Conservation (phyloP, 768 basidiomycete species). For the Mrakia hoshinonis region DNA sequence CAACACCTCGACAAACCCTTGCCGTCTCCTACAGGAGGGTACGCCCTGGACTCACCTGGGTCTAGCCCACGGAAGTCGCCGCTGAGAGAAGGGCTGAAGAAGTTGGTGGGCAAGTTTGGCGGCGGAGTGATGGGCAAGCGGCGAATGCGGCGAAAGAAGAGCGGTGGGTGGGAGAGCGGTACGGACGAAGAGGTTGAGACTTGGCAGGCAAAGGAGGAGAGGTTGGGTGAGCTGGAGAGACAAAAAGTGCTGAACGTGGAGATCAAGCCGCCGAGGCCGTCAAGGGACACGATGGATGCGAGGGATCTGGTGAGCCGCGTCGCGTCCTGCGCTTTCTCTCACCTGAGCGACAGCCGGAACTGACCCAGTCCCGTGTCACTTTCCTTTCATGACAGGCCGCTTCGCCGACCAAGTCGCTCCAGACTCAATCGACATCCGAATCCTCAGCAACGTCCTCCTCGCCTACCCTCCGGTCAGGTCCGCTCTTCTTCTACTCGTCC, state of each 20-base stretch:
- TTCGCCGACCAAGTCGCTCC: too few relatives aligned
- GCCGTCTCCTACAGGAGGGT: conserved; percentile 1
- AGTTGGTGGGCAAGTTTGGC: conserved; percentile 11
- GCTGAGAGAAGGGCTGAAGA: conserved; percentile 11
- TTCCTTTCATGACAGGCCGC: too few relatives aligned
- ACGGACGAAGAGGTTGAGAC: background rate
- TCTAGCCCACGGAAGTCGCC: background rate
- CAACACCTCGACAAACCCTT: conserved; percentile 25
- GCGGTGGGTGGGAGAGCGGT: conserved; percentile 3
- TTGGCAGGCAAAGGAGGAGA: background rate
- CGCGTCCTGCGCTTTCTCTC: too few relatives aligned
- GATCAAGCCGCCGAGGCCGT: too few relatives aligned
- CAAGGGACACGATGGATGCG: too few relatives aligned
- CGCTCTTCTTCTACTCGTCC: conserved; percentile 15
- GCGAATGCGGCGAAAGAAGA: background rate
- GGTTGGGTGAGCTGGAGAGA: background rate
- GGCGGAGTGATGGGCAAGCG: background rate
- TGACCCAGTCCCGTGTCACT: too few relatives aligned
- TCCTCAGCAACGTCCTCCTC: background rate
- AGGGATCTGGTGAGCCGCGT: too few relatives aligned
- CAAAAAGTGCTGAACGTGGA: conserved; percentile 6
- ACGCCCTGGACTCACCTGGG: background rate
- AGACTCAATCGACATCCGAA: background rate
- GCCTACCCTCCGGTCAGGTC: conserved; percentile 6
- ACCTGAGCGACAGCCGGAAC: too few relatives aligned